Evolutionary conservation across 495 filamentous ascomycete genomes (phyloP), one percentile per base, ranked within the genome.

Genomic region (Lophiostoma macrostomum): DNA sequence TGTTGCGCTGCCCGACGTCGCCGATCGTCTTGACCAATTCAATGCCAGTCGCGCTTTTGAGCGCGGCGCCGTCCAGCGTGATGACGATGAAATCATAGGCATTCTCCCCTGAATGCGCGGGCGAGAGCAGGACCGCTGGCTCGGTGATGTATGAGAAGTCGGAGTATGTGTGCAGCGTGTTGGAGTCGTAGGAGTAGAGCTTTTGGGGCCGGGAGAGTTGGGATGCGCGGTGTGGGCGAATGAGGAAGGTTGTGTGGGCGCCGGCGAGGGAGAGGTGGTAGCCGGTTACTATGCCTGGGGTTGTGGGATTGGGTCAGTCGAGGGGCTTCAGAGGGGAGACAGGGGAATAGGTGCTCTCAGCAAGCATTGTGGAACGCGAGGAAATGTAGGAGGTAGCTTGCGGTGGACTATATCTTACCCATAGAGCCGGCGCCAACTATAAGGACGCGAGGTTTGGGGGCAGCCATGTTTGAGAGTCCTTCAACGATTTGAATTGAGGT

Each of bases 51-150:
- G 20, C 36, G 18, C 24, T 39, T 20, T 22, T 16, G 18, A 39
- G 13, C 2, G 36, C 5, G 3, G 36, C 36, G 4, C 18, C n/a
- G 14, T 39, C 36, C 2, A 39, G 36, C 2, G 36, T 39, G 18
- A 39, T 39, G 18, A 39, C 18, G 8, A 39, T 39, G 36, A 20
- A 39, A 22, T 39, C 36, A 22, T 39, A 39, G n/a, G n/a, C n/a
- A n/a, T n/a, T n/a, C n/a, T n/a, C n/a, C n/a, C n/a, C n/a, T n/a
- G n/a, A n/a, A n/a, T n/a, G n/a, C 8, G 8, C 24, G 5, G 6
- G 18, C 6, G 8, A 7, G 12, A 4, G 18, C 4, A 39, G 20
- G 8, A 20, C 36, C 13, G 36, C 8, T 18, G 36, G 36, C 10
- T 5, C 5, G n/a, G 36, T 39, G 36, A 39, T 18, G n/a, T 18